Base-by-base conservation (phyloP, 2,329 filamentous ascomycete genomes). In the Sporothrix brunneoviolacea region DNA sequence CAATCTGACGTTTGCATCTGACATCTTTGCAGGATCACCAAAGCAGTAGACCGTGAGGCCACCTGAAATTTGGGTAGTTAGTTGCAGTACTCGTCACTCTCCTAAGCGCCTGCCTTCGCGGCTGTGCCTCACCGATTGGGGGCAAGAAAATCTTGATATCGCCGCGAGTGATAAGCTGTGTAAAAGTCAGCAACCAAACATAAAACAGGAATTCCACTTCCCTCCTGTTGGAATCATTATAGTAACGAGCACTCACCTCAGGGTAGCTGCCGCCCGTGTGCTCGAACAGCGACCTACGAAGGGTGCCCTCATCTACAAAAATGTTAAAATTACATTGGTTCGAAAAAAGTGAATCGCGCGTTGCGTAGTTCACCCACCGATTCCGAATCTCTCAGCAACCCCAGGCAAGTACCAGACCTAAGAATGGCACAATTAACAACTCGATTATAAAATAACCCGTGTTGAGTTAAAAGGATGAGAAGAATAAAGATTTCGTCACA, bases 1-100 rank as follows among this genome's bases (percentile, higher is more conserved):
- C 37, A 97, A 75, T 54, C 80, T 82, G 51, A 83, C 84, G 48
- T 84, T 87, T 41, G 89, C 84, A 64, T 97, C 88, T 5, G 89
- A 88, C 81, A 97, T 93, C 64, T 93, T 95, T 48, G 88, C 87
- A 18, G 91, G 90, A 59, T 96, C 90, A 39, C 93, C 93, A 64
- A 98, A 98, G 68, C 89, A 93, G 70, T 98, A 97, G 8, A 97
- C 93, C 0, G 93, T 97, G 58, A 97, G 71, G 8, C 91, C 93
- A 51, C 91, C 77, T 80, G 38, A 48, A 21, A 63, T 55, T 50
- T 44, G 41, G 36, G 56, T 45, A 28, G 30, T 51, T 33, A 50
- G 38, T 5, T 3, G 19, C 32, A n/a, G 8, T 22, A 8, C 12
- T 37, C 57, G 44, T 48, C 24, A 21, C 18, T 40, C 16, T 12